Base-by-base conservation (phyloP, 169 alveolate genomes). In the Eimeria falciformis region DNA sequence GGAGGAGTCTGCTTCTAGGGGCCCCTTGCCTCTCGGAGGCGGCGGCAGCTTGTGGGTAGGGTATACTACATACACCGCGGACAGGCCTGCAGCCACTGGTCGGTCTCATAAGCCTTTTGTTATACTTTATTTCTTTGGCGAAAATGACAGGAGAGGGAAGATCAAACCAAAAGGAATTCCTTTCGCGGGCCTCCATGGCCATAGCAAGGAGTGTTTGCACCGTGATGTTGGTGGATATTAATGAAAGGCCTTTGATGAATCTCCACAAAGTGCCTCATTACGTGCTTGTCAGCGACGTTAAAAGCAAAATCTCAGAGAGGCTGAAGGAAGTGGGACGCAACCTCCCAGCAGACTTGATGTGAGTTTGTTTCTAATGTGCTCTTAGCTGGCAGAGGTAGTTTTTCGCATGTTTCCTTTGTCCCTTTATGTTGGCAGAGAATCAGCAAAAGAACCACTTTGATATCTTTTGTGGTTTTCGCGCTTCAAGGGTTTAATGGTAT, bases 241-340 rank as follows among this genome's bases (percentile, higher is more conserved):
- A 18, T 0, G 68, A 29, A 7, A 45, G 50, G 43, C 88, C 88
- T 5, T 23, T 53, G 33, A 78, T 78, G 88, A 78, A 78, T 50
- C 71, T 78, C 46, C 88, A 78, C 71, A 46, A 33, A 18, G 88
- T 78, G 12, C 88, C 88, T 18, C 88, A 43, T 5, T 29, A 45
- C 46, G 88, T 56, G n/a, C 23, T 53, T 12, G 37, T 78, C 21
- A 11, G 47, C 23, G 71, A 45, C 47, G 56, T 78, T 50, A 78
- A 78, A n/a, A 7, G 25, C 3, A 78, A 78, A 25, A 50, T 78
- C 53, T 78, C 88, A 4, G 88, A 78, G 50, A 45, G 88, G 5
- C 88, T 78, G 27, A 50, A 50, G 50, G 88, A 78, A 23, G 88
- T 78, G 47, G 88, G 88, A 17, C 43, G 88, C 25, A 43, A 55